Conservation (phyloP, 2,329 filamentous ascomycete genomes). For the Ophiostoma montium region DNA sequence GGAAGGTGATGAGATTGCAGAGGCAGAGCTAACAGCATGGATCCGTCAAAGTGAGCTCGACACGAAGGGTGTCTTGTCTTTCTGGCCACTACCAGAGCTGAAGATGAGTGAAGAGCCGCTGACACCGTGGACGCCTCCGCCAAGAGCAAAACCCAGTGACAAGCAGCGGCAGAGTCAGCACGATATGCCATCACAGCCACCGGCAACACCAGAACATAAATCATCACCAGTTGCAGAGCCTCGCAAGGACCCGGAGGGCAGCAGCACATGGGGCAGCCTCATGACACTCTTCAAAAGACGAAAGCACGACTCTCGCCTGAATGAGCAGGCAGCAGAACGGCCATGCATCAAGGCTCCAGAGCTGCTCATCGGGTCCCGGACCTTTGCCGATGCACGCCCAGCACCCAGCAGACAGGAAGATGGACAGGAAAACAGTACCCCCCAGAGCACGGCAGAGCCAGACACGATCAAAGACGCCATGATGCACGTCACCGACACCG, state of each 20-base stretch:
- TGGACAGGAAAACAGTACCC: too few species aligned
- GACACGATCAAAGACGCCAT: neutral
- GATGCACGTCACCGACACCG: neutral
- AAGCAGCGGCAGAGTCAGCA: too few species aligned
- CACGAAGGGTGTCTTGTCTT: too few species aligned
- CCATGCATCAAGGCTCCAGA: neutral
- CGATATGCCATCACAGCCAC: neutral
- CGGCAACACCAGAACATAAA: neutral
- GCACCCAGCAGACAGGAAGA: neutral
- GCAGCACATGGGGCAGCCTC: neutral
- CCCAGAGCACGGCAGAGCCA: neutral
- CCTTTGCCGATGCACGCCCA: neutral
- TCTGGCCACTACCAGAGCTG: too few species aligned
- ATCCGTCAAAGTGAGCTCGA: too few species aligned
- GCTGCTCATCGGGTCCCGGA: neutral
- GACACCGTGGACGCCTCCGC: too few species aligned
- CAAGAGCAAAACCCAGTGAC: too few species aligned
- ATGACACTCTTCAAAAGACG: slow-evolving; percentile 1
- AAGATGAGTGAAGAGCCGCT: too few species aligned
- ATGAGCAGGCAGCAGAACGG: neutral
- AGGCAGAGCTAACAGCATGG: too few species aligned
- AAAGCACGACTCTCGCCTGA: neutral
- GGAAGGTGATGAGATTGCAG: neutral
- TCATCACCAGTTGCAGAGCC: neutral
- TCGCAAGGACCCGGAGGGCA: neutral